Percentiles rank a stretch among this genome's conserved stretches.
These are phyloP conservation scores for Kurtzmaniella natalensis DNA, from an alignment of 1,139 yeast genomes.

Conservation along the genomic window DNA sequence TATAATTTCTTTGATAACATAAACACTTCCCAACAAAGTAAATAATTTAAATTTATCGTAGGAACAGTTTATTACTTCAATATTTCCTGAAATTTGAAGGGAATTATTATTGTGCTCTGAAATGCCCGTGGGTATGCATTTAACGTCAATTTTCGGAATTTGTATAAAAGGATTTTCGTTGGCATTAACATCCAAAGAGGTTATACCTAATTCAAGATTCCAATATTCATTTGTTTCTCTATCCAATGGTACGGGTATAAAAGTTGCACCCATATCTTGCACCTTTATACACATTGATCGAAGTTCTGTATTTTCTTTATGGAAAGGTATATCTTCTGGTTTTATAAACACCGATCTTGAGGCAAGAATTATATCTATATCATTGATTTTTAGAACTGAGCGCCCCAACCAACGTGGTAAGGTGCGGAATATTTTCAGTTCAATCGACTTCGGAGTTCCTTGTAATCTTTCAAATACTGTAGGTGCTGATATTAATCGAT, in stretches of 20 bases:
- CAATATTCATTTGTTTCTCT: not conserved
- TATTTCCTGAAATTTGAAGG: conserved; percentile 18
- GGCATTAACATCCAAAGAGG: not conserved
- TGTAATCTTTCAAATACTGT: conserved; percentile 3
- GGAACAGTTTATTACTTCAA: conserved; percentile 28
- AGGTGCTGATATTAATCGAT: conserved; percentile 16
- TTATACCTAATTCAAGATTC: not conserved
- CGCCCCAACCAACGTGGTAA: conserved; percentile 49
- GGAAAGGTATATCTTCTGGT: conserved; percentile 21
- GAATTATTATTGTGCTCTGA: conserved; percentile 19
- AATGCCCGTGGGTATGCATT: conserved; percentile 1
- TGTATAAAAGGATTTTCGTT: conserved; percentile 1
- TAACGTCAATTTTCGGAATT: conserved; percentile 2
- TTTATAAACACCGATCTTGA: conserved; percentile 55
- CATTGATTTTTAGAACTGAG: conserved; percentile 25
- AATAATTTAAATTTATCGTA: conserved; percentile 50
- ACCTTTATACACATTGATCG: conserved; percentile 21
- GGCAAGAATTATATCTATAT: conserved; percentile 41
- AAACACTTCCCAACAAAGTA: conserved; percentile 49
- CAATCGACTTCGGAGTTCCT: conserved; percentile 8
- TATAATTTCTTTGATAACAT: conserved; percentile 46
- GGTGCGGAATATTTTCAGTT: conserved; percentile 27
- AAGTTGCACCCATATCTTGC: conserved; percentile 8
- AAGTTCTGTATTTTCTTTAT: conserved; percentile 29
- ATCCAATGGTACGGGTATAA: conserved; percentile 3